Evolutionary conservation across 257 asterid species (phyloP).

Genomic region (Scutellaria barbata): DNA sequence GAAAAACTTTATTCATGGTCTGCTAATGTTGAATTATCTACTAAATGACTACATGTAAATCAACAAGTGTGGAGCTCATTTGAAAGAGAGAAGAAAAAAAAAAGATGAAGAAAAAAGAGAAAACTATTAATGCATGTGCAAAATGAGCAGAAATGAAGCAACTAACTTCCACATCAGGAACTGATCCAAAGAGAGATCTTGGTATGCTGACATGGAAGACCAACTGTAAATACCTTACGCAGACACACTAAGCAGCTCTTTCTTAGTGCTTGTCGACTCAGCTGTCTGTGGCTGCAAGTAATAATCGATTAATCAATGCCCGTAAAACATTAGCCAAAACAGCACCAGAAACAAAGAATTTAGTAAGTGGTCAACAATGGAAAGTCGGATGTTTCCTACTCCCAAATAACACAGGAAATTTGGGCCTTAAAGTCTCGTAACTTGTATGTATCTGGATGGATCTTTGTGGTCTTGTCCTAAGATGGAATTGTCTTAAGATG

Average conservation of each 20-base stretch:
- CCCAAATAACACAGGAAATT: background rate
- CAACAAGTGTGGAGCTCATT: no score
- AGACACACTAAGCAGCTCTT: conserved; percentile 50
- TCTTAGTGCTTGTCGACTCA: conserved; percentile 33
- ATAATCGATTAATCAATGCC: background rate
- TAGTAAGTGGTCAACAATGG: background rate
- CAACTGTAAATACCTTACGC: conserved; percentile 37
- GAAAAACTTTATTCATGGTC: no score
- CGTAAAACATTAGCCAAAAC: background rate
- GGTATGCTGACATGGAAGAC: conserved; percentile 5
- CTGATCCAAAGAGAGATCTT: conserved; percentile 3
- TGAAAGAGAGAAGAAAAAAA: background rate
- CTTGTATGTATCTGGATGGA: background rate
- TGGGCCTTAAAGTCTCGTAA: background rate
- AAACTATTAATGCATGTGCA: conserved; percentile 27
- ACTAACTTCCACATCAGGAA: conserved; percentile 7
- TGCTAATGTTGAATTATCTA: no score
- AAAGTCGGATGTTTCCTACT: background rate
- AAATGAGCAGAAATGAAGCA: conserved; percentile 20
- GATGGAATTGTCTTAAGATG: background rate
- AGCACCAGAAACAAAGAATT: background rate
- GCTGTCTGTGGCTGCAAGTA: conserved; percentile 55
- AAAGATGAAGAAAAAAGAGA: background rate
- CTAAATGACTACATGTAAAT: no score
- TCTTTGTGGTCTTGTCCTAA: background rate